Percentiles rank a stretch among this genome's conserved stretches.
Evolutionary conservation across 129 eudicot genomes (phyloP).

Genomic region (Centrapalus pauciflorus): DNA sequence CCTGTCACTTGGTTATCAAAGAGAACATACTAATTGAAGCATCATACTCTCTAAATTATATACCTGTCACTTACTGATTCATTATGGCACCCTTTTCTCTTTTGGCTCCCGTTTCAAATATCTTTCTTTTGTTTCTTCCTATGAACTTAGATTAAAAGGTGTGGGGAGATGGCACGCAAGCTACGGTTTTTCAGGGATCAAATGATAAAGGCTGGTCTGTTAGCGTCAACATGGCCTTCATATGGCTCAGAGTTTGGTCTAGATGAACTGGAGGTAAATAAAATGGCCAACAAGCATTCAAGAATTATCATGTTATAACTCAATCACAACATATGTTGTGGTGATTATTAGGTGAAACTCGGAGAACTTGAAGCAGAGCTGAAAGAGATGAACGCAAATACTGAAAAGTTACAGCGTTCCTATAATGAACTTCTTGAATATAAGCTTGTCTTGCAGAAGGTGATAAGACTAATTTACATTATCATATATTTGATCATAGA

Average conservation of each 20-base stretch:
- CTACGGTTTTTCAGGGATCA: slow-evolving; percentile 70
- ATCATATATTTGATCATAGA: background rate
- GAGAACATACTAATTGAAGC: background rate
- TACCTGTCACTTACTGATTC: background rate
- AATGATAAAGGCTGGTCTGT: slow-evolving; percentile 60
- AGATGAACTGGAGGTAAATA: slow-evolving; percentile 61
- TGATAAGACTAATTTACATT: slow-evolving; percentile 16
- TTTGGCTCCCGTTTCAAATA: background rate
- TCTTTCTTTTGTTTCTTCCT: background rate
- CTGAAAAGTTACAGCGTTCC: slow-evolving; percentile 63
- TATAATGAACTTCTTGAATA: slow-evolving; percentile 78
- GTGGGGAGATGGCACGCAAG: slow-evolving; percentile 87
- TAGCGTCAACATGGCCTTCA: slow-evolving; percentile 42
- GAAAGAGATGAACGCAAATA: slow-evolving; percentile 74
- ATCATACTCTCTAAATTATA: background rate
- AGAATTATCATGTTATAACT: background rate
- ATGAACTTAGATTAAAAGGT: slow-evolving; percentile 63
- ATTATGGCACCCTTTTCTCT: background rate
- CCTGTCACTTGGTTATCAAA: background rate
- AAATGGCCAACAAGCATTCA: background rate
- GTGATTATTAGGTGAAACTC: slow-evolving; percentile 49
- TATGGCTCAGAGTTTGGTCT: slow-evolving; percentile 32
- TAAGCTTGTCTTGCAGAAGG: slow-evolving; percentile 82
- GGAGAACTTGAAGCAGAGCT: slow-evolving; percentile 78
- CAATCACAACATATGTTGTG: background rate